phyloP scores from a whole-genome alignment of 768 basidiomycete species.

The Gloeophyllum trabeum region DNA sequence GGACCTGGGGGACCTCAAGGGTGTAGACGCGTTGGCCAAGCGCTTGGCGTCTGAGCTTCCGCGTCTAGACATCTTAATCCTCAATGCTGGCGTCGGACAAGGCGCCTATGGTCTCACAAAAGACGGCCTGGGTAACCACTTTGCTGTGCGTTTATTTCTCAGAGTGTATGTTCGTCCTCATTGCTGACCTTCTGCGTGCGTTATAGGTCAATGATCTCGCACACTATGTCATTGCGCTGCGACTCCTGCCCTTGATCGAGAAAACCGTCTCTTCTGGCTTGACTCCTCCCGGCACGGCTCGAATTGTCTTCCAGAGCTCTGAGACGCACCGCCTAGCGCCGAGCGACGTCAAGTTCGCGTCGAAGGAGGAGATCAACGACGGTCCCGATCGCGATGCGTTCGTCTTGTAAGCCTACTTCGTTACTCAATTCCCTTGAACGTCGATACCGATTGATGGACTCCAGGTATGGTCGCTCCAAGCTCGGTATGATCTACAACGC shows the following conservation, averaged over 20 bases:
- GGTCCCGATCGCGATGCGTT: constrained; percentile 9
- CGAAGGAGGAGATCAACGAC: constrained; percentile 16
- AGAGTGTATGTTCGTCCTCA: background rate
- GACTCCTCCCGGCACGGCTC: constrained; percentile 13
- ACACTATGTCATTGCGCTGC: constrained; percentile 15
- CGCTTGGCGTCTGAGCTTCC: constrained; percentile 10
- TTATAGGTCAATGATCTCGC: constrained; percentile 17
- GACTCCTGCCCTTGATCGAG: constrained; percentile 16
- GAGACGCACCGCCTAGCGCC: constrained; percentile 16
- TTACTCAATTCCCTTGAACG: background rate
- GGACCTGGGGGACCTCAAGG: constrained; percentile 12
- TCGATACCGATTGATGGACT: background rate
- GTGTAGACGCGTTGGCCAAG: constrained; percentile 13
- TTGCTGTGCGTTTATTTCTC: constrained; percentile 8
- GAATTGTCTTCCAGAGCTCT: constrained; percentile 18
- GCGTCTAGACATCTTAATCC: constrained; percentile 16
- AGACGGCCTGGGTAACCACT: constrained; percentile 16
- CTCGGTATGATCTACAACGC: constrained; percentile 16
- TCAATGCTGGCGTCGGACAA: constrained; percentile 17
- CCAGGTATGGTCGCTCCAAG: constrained; percentile 16
- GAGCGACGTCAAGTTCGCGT: constrained; percentile 9
- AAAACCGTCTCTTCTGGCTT: constrained; percentile 10
- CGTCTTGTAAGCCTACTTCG: background rate
- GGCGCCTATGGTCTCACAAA: constrained; percentile 15
- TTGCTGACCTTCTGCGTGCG: background rate